phyloP scores from a whole-genome alignment of 768 basidiomycete genomes.

The Amanita phalloides region DNA sequence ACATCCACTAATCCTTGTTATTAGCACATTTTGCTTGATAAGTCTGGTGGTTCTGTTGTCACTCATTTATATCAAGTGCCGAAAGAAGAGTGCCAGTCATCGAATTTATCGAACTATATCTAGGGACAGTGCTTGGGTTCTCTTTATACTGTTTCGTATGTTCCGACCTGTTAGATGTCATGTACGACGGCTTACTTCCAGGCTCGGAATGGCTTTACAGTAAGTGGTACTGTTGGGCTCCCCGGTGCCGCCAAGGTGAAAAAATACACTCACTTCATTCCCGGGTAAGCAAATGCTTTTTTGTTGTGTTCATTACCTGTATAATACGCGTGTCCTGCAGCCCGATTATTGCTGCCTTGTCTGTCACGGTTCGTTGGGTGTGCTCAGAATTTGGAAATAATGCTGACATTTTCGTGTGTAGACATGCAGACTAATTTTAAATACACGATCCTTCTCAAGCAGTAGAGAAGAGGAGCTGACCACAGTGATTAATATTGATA shows the following conservation, averaged over 20 bases:
- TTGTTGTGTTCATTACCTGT: not conserved
- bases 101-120: not conserved
- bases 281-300: not conserved
- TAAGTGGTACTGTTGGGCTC: not conserved
- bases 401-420: not conserved
- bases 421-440: not conserved
- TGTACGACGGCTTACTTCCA: not conserved
- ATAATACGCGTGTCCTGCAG: not conserved
- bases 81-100: not conserved
- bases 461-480: not conserved
- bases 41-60: not conserved
- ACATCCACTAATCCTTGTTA: not conserved
- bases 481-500: not conserved
- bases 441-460: not conserved
- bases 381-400: not conserved
- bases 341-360: not conserved
- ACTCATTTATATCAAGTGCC: not conserved
- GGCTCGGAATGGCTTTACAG: not conserved
- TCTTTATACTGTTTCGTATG: not conserved
- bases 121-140: not conserved
- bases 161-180: not conserved
- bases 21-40: not conserved
- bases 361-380: not conserved
- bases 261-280: not conserved
- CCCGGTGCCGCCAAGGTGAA: not conserved